Evolutionary conservation across 345 rosid species (phyloP), one percentile per base, ranked within the genome.

Genomic region (Eucalyptus regnans): DNA sequence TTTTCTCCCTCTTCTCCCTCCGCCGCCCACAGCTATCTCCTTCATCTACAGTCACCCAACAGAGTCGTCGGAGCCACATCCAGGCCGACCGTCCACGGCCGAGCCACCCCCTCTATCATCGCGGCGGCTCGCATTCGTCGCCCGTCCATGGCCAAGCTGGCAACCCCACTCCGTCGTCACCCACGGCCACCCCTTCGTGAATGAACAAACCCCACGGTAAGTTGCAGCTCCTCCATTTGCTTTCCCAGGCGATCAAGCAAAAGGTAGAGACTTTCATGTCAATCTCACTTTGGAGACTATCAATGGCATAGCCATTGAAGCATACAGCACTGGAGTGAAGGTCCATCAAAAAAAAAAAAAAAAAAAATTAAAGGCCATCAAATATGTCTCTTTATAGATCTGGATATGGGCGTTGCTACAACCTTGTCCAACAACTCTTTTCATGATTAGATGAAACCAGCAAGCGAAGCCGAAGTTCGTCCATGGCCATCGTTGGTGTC

Each of bases 111-210:
- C n/a, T 5, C 66, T 12, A 2, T 25, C n/a, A 5, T 58, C 66
- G 2, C 15, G 15, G 66, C 2, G 14, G 66, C 7, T 0, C 13
- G n/a, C 66, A 5, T 58, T 58, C n/a, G n/a, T 58, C 6, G 3
- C 66, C 2, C 14, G 7, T 58, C 66, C 15, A 25, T 25, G 15
- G 66, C 66, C n/a, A 7, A 58, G 66, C 66, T 27, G 13, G 64
- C n/a, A 5, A 25, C 64, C 64, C 66, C 66, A 58, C 66, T 11
- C 27, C 66, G 15, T 58, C n/a, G 7, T 11, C 66, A 23, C 66
- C 29, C n/a, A 3, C 10, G 12, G 64, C 64, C n/a, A 5, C n/a
- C 64, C 64, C 14, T 58, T 11, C 13, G 7, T 58, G n/a, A 25
- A 58, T 58, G 64, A 58, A 25, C 14, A 58, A 58, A 10, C 23